Base-by-base conservation (phyloP, 441 rosid species). In the Gossypium trilobum region DNA sequence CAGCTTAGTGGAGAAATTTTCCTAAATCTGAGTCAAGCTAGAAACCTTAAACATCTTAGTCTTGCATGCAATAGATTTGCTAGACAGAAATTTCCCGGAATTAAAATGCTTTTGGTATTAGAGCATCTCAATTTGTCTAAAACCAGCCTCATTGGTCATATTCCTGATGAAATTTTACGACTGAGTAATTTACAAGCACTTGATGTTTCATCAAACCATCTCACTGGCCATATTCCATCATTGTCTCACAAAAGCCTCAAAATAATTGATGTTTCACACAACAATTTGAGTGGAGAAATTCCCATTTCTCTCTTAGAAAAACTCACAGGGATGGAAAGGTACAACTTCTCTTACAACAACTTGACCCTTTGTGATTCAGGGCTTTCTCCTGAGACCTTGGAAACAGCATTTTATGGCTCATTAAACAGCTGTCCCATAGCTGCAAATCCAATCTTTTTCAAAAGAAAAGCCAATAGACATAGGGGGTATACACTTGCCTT, bases 321-420 rank as follows among this genome's bases (percentile, higher is more conserved):
- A 59, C 88, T 93, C 25, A 85, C 69, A 0, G 64, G 33, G 82
- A 87, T 90, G 90, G 85, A 86, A 68, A 89, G 80, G 27, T 93
- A 81, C 87, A 90, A 91, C 82, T 93, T 93, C 84, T 91, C 98
- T 56, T 86, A 83, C 90, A 93, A 93, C 83, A 93, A 91, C 85
- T 76, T 93, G 66, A 88, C 92, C 67, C 82, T 93, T 16, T 93
- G 98, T 77, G 84, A 87, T 17, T 74, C 81, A 9, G 81, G 83
- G 59, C 75, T 90, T 69, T 81, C 90, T 4, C 75, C 63, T 0
- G 82, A 87, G 71, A 85, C 82, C 73, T 50, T 93, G 10, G 71
- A 50, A 73, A 77, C 74, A 36, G 85, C 83, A 59, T 93, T 93
- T 80, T 79, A 74, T 75, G 97, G 95, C 6, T 86, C 89, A 42